Evolutionary conservation across 2,329 filamentous ascomycete genomes (phyloP).

Genomic region (Microsporum audouinii): DNA sequence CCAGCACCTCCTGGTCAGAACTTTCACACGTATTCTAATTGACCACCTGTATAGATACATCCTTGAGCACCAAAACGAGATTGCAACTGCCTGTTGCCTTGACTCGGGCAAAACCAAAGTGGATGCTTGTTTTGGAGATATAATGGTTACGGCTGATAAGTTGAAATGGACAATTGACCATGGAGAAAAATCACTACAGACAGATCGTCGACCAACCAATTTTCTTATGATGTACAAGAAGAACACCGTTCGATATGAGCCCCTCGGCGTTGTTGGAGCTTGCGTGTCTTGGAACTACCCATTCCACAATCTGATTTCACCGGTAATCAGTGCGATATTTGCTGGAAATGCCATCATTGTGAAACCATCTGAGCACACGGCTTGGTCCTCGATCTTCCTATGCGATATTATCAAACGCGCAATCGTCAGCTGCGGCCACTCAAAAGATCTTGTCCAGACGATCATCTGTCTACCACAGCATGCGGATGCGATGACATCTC

Average conservation of each 20-base stretch:
- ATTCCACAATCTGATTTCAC: constrained; percentile 89
- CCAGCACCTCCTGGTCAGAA: constrained; percentile 1
- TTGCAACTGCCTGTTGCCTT: constrained; percentile 73
- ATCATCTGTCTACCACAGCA: constrained; percentile 79
- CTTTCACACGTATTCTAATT: not conserved
- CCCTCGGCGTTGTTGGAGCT: constrained; percentile 81
- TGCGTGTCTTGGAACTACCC: constrained; percentile 96
- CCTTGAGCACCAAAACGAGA: constrained; percentile 76
- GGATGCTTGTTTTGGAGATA: constrained; percentile 87
- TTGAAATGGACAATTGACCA: constrained; percentile 87
- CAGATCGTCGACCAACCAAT: constrained; percentile 70
- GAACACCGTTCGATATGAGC: constrained; percentile 83
- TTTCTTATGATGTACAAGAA: constrained; percentile 91
- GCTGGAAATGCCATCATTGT: constrained; percentile 84
- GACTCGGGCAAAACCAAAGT: constrained; percentile 96
- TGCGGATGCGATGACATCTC: constrained; percentile 71
- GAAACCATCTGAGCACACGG: constrained; percentile 90
- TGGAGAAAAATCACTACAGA: constrained; percentile 66
- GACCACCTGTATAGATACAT: constrained; percentile 46
- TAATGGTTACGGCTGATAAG: constrained; percentile 87
- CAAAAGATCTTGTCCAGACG: constrained; percentile 69
- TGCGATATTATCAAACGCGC: constrained; percentile 65
- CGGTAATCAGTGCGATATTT: constrained; percentile 82
- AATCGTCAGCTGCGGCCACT: constrained; percentile 69
- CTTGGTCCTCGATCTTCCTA: constrained; percentile 83